Evolutionary conservation across 1,284 basidiomycete genomes (phyloP).

Genomic region (Moesziomyces parantarcticus): DNA sequence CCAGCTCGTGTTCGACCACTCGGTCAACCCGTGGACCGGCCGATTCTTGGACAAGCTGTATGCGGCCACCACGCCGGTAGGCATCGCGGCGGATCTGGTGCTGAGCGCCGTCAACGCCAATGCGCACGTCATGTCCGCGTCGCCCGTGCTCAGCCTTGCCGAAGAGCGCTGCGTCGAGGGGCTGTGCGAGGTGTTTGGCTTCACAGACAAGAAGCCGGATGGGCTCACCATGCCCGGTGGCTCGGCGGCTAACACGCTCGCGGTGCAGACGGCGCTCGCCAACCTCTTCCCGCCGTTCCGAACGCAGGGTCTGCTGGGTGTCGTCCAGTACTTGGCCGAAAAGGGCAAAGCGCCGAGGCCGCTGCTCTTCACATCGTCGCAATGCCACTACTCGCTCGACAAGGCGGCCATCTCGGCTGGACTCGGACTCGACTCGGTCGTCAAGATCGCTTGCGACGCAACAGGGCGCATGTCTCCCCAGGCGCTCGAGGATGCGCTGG

Average conservation of each 20-base stretch:
- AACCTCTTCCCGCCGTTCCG: constrained; percentile 66
- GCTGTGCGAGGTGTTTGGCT: constrained; percentile 56
- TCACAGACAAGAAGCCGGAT: constrained; percentile 58
- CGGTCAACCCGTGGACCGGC: constrained; percentile 64
- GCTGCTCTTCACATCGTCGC: constrained; percentile 67
- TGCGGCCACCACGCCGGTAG: constrained; percentile 67
- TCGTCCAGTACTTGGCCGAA: constrained; percentile 34
- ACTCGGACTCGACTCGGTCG: constrained; percentile 66
- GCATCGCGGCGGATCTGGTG: constrained; percentile 68
- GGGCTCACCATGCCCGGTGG: constrained; percentile 68
- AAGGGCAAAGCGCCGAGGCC: constrained; percentile 47
- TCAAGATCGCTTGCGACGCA: constrained; percentile 64
- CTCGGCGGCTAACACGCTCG: constrained; percentile 68
- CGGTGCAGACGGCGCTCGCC: constrained; percentile 68
- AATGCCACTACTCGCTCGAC: constrained; percentile 69
- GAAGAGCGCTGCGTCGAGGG: constrained; percentile 59
- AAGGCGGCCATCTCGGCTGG: constrained; percentile 69
- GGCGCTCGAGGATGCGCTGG: constrained; percentile 44
- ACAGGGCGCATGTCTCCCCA: constrained; percentile 55
- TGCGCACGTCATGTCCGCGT: constrained; percentile 69
- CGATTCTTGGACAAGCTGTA: constrained; percentile 68
- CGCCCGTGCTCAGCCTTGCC: constrained; percentile 68
- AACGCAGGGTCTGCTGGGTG: constrained; percentile 60
- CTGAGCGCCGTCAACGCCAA: constrained; percentile 69
- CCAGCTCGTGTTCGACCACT: constrained; percentile 52